phyloP scores from a whole-genome alignment of 371 early-diverging fungal species.

The Blakeslea trispora region DNA sequence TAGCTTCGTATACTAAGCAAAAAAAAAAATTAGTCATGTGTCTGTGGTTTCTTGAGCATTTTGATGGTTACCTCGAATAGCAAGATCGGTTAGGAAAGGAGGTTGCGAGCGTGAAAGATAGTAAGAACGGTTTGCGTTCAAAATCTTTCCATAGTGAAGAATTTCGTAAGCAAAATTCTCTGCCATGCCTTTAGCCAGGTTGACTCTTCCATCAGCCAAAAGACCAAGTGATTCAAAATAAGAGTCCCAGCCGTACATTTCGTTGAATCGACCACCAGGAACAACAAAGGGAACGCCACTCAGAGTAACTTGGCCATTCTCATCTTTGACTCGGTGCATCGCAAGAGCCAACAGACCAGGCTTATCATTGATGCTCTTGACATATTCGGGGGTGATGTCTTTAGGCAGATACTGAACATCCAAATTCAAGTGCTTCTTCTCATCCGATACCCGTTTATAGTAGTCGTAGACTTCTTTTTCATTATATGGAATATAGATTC shows the following conservation, averaged over 20 bases:
- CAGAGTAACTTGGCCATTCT: slow-evolving; percentile 48
- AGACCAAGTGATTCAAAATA: slow-evolving; percentile 93
- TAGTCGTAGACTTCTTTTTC: slow-evolving; percentile 78
- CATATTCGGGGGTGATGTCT: slow-evolving; percentile 85
- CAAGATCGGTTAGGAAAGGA: slow-evolving; percentile 95
- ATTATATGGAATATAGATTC: slow-evolving; percentile 85
- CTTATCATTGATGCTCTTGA: slow-evolving; percentile 79
- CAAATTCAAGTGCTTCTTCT: slow-evolving; percentile 67
- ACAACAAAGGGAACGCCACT: slow-evolving; percentile 91
- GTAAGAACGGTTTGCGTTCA: slow-evolving; percentile 96
- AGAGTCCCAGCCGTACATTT: slow-evolving; percentile 98
- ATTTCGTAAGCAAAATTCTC: slow-evolving; percentile 94
- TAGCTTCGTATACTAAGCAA: slow-evolving; percentile 64
- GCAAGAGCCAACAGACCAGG: slow-evolving; percentile 90
- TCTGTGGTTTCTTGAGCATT: too few relatives aligned
- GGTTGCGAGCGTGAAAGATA: slow-evolving; percentile 96
- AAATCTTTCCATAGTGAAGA: slow-evolving; percentile 92
- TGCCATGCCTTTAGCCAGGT: slow-evolving; percentile 88
- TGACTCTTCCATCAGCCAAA: slow-evolving; percentile 73
- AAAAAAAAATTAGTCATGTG: background rate
- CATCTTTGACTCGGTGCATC: slow-evolving; percentile 58
- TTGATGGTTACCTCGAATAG: slow-evolving; percentile 40
- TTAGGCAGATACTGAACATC: slow-evolving; percentile 83
- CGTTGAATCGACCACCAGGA: slow-evolving; percentile 96
- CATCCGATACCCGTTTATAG: slow-evolving; percentile 64